Base-by-base conservation (phyloP, 139 green algal genomes). In the Coelastrella sp. region DNA sequence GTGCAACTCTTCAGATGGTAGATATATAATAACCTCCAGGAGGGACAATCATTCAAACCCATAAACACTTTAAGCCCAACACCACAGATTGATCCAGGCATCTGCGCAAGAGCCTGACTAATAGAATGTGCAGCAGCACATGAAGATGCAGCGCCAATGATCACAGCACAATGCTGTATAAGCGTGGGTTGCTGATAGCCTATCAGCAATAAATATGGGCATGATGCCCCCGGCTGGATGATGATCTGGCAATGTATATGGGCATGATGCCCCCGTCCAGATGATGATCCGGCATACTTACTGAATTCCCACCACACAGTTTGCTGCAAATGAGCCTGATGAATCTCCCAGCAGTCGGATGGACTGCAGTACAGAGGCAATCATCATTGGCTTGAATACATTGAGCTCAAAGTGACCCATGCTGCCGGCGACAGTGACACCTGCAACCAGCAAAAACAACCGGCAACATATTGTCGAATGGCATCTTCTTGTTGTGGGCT, bases 371-470 rank as follows among this genome's bases (percentile, higher is more conserved):
- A 88, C 27, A 22, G 92, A 90, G 72, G 88, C 86, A 12, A 96
- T 92, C 74, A 98, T 95, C 93, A 98, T 95, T 24, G 97, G 98
- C 93, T 99, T 99, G 95, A 96, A 98, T 60, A 99, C 96, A 90
- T 99, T 99, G 66, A 99, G 95, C 93, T 99, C 96, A 94, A 99
- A 99, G 87, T 99, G 97, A 22, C 97, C 97, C 19, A 94, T 94
- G 87, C 93, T 93, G 56, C 96, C 97, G 17, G 95, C 98, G 14
- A 99, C 76, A 56, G 87, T 96, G 75, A 98, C 22, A 99, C 96
- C 94, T 97, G 79, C 57, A 85, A 85, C 57, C 17, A 72, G 79
- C 79, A 85, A 57, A 19, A 58, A 20, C 79, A 85, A 9, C 14
- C n/a, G 35, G 15, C 70, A 78, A 78, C 8, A 10, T 20, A 1